These are phyloP conservation scores for Russula griseocarnosa DNA, from an alignment of 768 basidiomycete species.

Conservation along the genomic window DNA sequence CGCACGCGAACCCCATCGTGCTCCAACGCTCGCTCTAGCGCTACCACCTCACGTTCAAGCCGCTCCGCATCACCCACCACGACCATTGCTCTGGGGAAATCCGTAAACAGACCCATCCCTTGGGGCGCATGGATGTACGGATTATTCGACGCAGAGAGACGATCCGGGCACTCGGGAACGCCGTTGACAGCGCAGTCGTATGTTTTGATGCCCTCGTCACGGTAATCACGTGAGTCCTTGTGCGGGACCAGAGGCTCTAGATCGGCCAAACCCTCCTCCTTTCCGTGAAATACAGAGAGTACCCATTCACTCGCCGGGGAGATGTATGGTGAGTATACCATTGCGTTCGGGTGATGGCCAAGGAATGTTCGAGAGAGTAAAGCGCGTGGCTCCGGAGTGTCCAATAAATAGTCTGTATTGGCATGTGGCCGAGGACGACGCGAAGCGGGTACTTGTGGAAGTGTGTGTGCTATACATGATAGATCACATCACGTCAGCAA, in stretches of 20 bases:
- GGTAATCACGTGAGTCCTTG: constrained; percentile 28
- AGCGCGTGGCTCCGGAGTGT: constrained; percentile 51
- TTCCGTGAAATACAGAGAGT: constrained; percentile 36
- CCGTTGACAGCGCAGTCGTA: constrained; percentile 33
- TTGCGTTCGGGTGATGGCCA: constrained; percentile 38
- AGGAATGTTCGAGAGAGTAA: constrained; percentile 53
- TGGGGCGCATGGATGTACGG: constrained; percentile 33
- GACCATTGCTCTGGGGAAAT: constrained; percentile 45
- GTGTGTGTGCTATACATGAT: constrained; percentile 40
- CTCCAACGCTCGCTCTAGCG: constrained; percentile 25
- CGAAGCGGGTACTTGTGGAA: constrained; percentile 47
- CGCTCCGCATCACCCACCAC: constrained; percentile 52
- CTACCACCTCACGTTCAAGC: constrained; percentile 45
- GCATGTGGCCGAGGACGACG: constrained; percentile 50
- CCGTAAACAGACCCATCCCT: constrained; percentile 43
- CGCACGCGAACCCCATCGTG: constrained; percentile 29
- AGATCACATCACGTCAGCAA: constrained; percentile 8
- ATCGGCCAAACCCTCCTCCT: constrained; percentile 31
- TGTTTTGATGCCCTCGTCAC: constrained; percentile 26
- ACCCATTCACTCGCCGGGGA: constrained; percentile 36
- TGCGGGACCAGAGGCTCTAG: constrained; percentile 32
- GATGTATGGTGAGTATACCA: constrained; percentile 37
- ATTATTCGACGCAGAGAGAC: constrained; percentile 29
- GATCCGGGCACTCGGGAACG: neutral
- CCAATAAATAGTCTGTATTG: constrained; percentile 48